phyloP scores from a whole-genome alignment of 2,329 filamentous ascomycete species.

The Pestalotiopsis sp. region DNA sequence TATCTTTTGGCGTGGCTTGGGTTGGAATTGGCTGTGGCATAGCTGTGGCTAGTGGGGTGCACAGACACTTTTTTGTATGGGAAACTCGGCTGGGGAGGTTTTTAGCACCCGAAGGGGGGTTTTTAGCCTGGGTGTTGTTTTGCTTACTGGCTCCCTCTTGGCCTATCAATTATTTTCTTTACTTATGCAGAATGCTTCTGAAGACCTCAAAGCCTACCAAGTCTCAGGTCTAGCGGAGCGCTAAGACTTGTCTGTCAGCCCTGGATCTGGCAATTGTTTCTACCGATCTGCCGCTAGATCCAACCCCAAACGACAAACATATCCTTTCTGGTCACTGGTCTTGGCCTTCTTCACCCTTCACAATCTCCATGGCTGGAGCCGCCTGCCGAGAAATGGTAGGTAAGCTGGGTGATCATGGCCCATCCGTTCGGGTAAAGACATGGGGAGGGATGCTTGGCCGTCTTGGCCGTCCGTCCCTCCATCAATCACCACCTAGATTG shows the following conservation, averaged over 20 bases:
- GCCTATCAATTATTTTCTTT: background rate
- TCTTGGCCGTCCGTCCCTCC: constrained; percentile 19
- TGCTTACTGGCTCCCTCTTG: background rate
- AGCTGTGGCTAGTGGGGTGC: too few relatives aligned
- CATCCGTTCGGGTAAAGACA: constrained; percentile 19
- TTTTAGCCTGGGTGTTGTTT: too few relatives aligned
- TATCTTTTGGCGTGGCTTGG: too few relatives aligned
- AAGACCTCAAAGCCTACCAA: background rate
- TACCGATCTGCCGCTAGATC: background rate
- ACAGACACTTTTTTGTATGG: too few relatives aligned
- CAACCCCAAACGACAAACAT: background rate
- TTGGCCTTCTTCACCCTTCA: background rate
- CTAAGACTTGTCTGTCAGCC: background rate
- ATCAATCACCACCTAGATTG: constrained; percentile 16
- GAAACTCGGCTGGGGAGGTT: too few relatives aligned
- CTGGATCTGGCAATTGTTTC: background rate
- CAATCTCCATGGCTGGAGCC: background rate
- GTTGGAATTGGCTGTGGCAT: too few relatives aligned
- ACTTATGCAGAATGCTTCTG: background rate
- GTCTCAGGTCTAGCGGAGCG: background rate
- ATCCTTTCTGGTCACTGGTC: background rate
- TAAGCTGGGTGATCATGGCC: background rate
- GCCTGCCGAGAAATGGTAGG: background rate
- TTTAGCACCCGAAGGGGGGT: too few relatives aligned
- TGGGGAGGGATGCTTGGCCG: constrained; percentile 18